These are phyloP conservation scores for Sarocladiaceae sp. DNA, from an alignment of 2,329 filamentous ascomycete genomes.

Conservation along the genomic window DNA sequence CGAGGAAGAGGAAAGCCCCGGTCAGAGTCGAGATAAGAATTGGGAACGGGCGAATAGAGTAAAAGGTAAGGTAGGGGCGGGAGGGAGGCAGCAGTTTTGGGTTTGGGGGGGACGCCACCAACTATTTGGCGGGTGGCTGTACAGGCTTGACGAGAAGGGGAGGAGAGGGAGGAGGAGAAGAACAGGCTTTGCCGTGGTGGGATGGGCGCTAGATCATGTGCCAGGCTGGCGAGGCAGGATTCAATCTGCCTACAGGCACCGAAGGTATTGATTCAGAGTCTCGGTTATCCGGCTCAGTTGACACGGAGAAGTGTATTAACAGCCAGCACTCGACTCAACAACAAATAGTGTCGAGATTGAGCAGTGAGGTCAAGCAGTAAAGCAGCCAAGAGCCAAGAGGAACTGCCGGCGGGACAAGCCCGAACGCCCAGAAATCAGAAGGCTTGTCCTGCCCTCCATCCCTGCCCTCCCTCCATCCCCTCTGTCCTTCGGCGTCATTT, in stretches of 20 bases:
- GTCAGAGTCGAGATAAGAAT: neutral
- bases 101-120: neutral
- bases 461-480: neutral
- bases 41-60: neutral
- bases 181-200: too few species aligned
- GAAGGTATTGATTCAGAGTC: too few species aligned
- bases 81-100: neutral
- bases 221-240: neutral
- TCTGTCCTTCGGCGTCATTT: too few species aligned
- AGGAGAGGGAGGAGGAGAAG: too few species aligned
- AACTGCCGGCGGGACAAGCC: slow-evolving; percentile 8
- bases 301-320: too few species aligned
- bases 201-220: too few species aligned
- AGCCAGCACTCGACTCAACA: too few species aligned
- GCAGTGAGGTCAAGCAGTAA: too few species aligned
- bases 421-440: neutral
- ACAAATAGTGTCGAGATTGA: neutral
- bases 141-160: too few species aligned
- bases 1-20: neutral
- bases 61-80: neutral
- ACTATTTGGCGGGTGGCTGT: neutral
- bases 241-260: neutral
- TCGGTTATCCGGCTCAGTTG: too few species aligned
- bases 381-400: neutral
- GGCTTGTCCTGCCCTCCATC: neutral